phyloP scores from a whole-genome alignment of 1,284 basidiomycete species.

The Sporisorium exsertum region DNA sequence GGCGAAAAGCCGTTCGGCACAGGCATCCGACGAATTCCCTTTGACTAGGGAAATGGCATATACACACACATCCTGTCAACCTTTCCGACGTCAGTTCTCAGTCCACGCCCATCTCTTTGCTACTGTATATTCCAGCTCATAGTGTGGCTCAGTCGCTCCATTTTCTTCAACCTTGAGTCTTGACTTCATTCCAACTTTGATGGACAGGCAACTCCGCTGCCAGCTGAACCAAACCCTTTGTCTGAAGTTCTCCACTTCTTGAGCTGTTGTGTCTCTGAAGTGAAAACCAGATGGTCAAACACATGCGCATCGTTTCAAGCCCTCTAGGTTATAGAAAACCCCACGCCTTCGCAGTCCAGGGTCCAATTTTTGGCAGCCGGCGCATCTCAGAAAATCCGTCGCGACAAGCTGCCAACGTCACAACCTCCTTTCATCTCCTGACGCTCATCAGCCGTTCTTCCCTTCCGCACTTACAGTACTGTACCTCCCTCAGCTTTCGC shows the following conservation, averaged over 20 bases:
- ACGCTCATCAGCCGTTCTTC: constrained; percentile 1
- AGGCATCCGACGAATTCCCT: constrained; percentile 44
- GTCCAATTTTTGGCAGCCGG: constrained; percentile 23
- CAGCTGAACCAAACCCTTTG: neutral
- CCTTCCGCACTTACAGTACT: neutral
- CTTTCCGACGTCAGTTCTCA: neutral
- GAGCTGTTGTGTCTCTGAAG: neutral
- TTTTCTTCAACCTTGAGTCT: neutral
- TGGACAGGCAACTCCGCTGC: neutral
- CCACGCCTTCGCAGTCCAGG: constrained; percentile 13
- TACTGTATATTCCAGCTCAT: neutral
- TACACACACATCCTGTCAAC: neutral
- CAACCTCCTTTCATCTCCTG: neutral
- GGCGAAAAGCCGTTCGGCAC: constrained; percentile 40
- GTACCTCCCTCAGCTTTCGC: neutral
- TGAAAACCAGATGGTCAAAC: neutral
- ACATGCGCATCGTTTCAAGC: neutral
- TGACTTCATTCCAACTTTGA: neutral
- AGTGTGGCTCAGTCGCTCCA: neutral
- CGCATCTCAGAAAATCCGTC: constrained; percentile 3
- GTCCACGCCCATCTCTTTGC: neutral
- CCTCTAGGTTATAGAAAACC: neutral
- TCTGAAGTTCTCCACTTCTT: neutral
- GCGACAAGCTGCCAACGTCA: neutral
- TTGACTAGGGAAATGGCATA: constrained; percentile 29